These are phyloP conservation scores for Lachancea dasiensis DNA, from an alignment of 805 yeast genomes.

Conservation along the genomic window DNA sequence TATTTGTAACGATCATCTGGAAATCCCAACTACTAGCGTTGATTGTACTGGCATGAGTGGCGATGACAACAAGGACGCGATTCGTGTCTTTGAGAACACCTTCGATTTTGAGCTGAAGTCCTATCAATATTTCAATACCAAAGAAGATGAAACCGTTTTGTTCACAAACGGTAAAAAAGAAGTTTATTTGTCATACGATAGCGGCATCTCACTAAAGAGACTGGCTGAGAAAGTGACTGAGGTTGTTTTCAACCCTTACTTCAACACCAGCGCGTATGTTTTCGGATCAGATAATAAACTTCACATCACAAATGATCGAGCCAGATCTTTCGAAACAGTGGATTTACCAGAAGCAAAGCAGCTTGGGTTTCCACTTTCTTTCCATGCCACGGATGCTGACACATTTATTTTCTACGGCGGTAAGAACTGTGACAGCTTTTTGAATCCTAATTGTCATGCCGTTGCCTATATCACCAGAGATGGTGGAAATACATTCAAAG, in stretches of 20 bases:
- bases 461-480: conserved; percentile 59
- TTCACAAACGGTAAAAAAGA: conserved; percentile 47
- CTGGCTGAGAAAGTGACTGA: conserved; percentile 44
- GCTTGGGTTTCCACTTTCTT: conserved; percentile 43
- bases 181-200: conserved; percentile 64
- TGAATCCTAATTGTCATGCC: conserved; percentile 46
- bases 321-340: conserved; percentile 43
- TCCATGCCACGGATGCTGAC: conserved; percentile 51
- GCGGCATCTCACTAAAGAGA: conserved; percentile 47
- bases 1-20: conserved; percentile 22
- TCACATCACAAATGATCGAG: conserved; percentile 64
- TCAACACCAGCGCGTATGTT: conserved; percentile 28
- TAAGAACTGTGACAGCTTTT: conserved; percentile 46
- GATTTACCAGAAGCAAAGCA: conserved; percentile 47
- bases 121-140: conserved; percentile 42
- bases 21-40: conserved; percentile 25
- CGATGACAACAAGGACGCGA: conserved; percentile 20
- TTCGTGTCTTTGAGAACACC: conserved; percentile 36
- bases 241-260: conserved; percentile 54
- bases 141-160: conserved; percentile 59
- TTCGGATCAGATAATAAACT: conserved; percentile 46
- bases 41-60: conserved; percentile 22
- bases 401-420: conserved; percentile 68
- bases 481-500: conserved; percentile 58
- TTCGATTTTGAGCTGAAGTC: conserved; percentile 51